Evolutionary conservation across 1,284 basidiomycete genomes (phyloP).

Genomic region (Sporisorium exsertum): DNA sequence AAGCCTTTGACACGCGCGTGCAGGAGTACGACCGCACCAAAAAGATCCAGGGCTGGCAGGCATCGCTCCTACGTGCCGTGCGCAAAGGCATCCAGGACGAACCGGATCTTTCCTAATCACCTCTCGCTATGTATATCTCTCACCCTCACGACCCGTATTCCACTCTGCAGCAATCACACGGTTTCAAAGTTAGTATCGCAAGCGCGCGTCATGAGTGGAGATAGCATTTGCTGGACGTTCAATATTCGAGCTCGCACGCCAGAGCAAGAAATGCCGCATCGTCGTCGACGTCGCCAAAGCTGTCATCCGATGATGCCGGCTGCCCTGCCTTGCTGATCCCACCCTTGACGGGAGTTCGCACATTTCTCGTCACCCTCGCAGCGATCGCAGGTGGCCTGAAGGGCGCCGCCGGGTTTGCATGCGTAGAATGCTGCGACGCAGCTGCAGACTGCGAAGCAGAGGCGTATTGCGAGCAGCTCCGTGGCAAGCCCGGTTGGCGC

Average conservation of each 20-base stretch:
- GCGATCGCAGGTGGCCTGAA: conserved; percentile 40
- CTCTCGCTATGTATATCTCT: not conserved
- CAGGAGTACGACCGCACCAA: conserved; percentile 67
- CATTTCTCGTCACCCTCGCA: not conserved
- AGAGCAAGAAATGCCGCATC: conserved; percentile 43
- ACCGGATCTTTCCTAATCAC: conserved; percentile 64
- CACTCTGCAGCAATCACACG: not conserved
- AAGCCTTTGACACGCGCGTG: conserved; percentile 59
- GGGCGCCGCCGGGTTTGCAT: conserved; percentile 29
- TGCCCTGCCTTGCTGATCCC: not conserved
- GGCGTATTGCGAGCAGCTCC: conserved; percentile 31
- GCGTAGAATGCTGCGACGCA: not conserved
- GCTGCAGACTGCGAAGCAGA: conserved; percentile 13
- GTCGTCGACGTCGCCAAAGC: conserved; percentile 43
- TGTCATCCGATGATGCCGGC: conserved; percentile 39
- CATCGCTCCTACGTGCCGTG: conserved; percentile 59
- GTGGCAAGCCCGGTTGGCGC: conserved; percentile 37
- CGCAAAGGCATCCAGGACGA: conserved; percentile 65
- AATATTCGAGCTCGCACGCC: conserved; percentile 46
- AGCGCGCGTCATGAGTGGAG: not conserved
- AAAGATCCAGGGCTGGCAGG: conserved; percentile 65
- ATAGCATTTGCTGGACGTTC: not conserved
- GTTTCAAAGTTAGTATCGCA: too few species aligned
- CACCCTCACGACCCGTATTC: not conserved
- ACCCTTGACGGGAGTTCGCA: conserved; percentile 8